A percentile compares a stretch with the other conserved stretches of the same genome.
Conservation (phyloP, 2,329 filamentous ascomycete genomes). For the Rugonectria rugulosa region DNA sequence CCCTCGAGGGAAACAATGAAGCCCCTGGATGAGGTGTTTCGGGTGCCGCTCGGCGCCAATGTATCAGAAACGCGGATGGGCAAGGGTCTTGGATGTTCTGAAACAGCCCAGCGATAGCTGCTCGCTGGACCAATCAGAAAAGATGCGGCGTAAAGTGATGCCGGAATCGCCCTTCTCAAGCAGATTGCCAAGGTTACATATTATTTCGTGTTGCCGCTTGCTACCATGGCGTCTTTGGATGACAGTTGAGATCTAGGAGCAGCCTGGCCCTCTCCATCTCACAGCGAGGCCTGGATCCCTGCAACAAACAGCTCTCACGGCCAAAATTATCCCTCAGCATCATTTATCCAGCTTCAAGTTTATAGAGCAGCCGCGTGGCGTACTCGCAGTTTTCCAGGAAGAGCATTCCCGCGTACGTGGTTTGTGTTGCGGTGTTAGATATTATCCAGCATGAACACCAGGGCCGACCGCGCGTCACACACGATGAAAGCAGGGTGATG, state of each 20-base stretch:
- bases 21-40: conserved; percentile 1
- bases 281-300: not conserved
- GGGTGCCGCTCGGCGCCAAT: not conserved
- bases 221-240: conserved; percentile 13
- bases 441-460: not conserved
- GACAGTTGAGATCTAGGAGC: not conserved
- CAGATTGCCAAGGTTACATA: not conserved
- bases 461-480: not conserved
- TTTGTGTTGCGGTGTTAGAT: not conserved
- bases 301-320: not conserved
- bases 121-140: no score
- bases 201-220: not conserved
- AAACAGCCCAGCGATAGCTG: not conserved
- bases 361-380: not conserved
- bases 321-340: not conserved
- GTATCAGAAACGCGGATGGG: conserved; percentile 17
- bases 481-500: no score
- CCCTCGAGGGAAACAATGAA: not conserved
- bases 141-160: conserved; percentile 1
- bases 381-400: not conserved
- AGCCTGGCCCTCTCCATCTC: not conserved
- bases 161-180: conserved; percentile 1
- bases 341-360: not conserved
- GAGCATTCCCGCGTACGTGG: not conserved
- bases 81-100: conserved; percentile 5